These are phyloP conservation scores for Auricularia heimuer DNA, from an alignment of 768 basidiomycete genomes.

Conservation along the genomic window DNA sequence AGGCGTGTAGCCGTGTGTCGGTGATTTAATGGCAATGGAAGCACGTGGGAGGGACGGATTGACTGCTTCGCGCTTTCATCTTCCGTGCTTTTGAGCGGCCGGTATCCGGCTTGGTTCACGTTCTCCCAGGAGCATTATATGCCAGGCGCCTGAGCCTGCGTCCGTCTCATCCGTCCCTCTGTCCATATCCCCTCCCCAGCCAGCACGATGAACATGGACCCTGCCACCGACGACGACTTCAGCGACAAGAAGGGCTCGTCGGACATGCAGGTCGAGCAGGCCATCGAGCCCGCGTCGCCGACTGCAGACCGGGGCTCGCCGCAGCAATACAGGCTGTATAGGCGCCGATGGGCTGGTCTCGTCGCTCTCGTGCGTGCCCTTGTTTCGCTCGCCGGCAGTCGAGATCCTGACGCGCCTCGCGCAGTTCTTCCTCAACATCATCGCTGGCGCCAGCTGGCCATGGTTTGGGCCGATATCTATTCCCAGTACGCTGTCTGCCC, in stretches of 20 bases:
- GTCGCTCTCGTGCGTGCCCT: conserved; percentile 42
- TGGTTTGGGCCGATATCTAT: conserved; percentile 84
- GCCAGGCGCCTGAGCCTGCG: neutral
- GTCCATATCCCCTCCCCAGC: neutral
- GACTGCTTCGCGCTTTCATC: no score
- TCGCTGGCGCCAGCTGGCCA: conserved; percentile 57
- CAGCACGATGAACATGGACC: neutral
- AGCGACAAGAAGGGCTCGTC: neutral
- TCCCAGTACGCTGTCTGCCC: conserved; percentile 34
- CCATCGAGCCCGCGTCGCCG: neutral
- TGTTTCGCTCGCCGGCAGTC: neutral
- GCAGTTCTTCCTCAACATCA: conserved; percentile 43
- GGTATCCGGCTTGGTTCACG: neutral
- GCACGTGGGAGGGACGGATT: no score
- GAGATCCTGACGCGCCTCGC: neutral
- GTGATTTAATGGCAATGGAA: no score
- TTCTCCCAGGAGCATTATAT: neutral
- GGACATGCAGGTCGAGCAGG: neutral
- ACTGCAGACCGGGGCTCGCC: neutral
- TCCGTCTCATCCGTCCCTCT: neutral
- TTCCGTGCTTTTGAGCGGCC: no score
- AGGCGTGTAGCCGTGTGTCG: no score
- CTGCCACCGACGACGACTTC: neutral
- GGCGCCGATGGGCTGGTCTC: conserved; percentile 54
- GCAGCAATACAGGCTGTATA: conserved; percentile 53